Percentiles rank a stretch among this genome's conserved stretches.
These are phyloP conservation scores for Penicillium occitanis DNA, from an alignment of 2,329 filamentous ascomycete genomes.

Conservation along the genomic window DNA sequence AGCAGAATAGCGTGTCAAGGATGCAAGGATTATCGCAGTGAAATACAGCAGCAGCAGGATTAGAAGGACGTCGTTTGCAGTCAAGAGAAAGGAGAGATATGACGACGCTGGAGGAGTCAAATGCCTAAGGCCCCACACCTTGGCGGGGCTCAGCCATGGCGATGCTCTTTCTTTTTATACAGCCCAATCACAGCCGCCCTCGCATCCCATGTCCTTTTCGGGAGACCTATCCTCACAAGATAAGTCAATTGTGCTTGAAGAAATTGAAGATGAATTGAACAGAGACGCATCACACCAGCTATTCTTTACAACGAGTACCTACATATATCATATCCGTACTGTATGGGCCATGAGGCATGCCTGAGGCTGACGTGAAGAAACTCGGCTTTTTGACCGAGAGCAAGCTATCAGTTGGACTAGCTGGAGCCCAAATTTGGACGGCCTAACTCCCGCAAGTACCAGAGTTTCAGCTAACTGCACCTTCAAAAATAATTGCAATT, in stretches of 20 bases:
- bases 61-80: background rate
- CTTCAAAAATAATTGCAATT: background rate
- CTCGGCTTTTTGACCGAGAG: background rate
- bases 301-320: background rate
- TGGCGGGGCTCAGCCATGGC: conserved; percentile 11
- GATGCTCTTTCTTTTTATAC: conserved; percentile 1
- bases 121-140: background rate
- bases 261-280: background rate
- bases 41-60: background rate
- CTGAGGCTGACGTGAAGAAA: background rate
- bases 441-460: background rate
- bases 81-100: background rate
- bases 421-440: background rate
- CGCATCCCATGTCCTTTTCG: conserved; percentile 1
- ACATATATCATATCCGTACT: background rate
- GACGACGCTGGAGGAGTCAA: conserved; percentile 9
- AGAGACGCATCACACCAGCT: background rate
- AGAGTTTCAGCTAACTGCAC: background rate
- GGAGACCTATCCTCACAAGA: background rate
- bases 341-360: background rate
- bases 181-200: conserved; percentile 4
- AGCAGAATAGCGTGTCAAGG: background rate
- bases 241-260: background rate
- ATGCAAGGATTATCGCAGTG: background rate
- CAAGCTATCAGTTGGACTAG: background rate